Evolutionary conservation across 2,329 filamentous ascomycete species (phyloP), one percentile per base, ranked within the genome.

Genomic region (Rasamsonia emersonii): DNA sequence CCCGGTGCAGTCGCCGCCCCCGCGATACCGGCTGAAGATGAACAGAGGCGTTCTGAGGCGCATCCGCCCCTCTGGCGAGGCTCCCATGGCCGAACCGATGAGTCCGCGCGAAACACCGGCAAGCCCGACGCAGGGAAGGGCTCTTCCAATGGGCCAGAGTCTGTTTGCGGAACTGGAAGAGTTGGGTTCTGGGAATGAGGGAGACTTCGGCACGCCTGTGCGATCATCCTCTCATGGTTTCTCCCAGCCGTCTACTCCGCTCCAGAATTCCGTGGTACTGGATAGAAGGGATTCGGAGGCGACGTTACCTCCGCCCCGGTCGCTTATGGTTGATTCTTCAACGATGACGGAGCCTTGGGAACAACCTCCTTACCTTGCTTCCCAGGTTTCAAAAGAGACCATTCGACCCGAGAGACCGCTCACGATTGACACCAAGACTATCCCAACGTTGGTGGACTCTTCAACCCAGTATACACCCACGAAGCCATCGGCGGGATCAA

Each of bases 141-240:
- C 58, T 24, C 64, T 63, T n/a, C 59, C 64, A 30, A 65, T 65
- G 41, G 72, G 75, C 10, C 84, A 94, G 64, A 96, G 82, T 50
- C 67, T 98, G 30, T 93, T 91, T 54, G 86, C 86, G 24, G 91
- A 98, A 58, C 71, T 98, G 24, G 85, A 82, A 32, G 84, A 86
- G 43, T 65, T 95, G 25, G 80, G 76, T 35, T 66, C 51, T 42
- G 80, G 82, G 44, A 83, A 85, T 40, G 82, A 85, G 38, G 79
- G 81, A 40, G 79, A 82, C 16, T 66, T 62, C 35, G 59, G 53
- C 13, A 53, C 53, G 20, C 51, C 57, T 13, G 33, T 66, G 60
- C 37, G 50, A 32, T 49, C 49, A 9, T n/a, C 36, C 7, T 30
- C 32, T 9, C 51, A 53, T 27, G 42, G 51, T 13, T 40, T 43